Evolutionary conservation across 2,329 filamentous ascomycete genomes (phyloP), one percentile per base, ranked within the genome.

Genomic region (Triangularia setosa): DNA sequence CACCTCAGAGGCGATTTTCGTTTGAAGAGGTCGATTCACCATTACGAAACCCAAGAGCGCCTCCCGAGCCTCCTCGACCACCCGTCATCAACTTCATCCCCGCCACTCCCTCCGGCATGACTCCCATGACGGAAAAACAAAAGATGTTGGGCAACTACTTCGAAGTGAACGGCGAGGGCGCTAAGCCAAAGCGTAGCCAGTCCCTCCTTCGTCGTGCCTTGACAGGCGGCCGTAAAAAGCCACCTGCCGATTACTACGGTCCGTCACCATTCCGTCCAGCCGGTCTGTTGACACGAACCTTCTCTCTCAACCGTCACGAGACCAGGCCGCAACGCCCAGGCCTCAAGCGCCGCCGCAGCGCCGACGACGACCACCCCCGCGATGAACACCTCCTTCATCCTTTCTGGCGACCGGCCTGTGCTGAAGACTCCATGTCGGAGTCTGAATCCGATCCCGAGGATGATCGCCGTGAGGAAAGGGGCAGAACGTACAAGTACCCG

Each of bases 21-120:
- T 77, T 83, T 68, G 79, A 84, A 35, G 81, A 86, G 60, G 79
- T 87, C 23, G 85, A 88, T 69, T 89, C 86, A 14, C 86, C 86
- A 7, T 77, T 88, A 33, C 79, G 85, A 62, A 89, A 89, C 68
- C 86, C 86, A 14, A 81, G 86, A 56, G 79, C 78, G n/a, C 84
- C 86, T 5, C 86, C 86, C 21, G 76, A 80, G 66, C 84, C 82
- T 6, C 83, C 83, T 14, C 69, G 75, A 28, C 78, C 76, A 5
- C 80, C 79, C 9, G 76, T 75, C 1, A 82, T 89, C 69, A 82
- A 85, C 63, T 85, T 89, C 65, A 88, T 86, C 33, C 86, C 86
- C 0, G 85, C 86, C 25, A 88, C 86, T 0, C 86, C 86, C 3
- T 87, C 85, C 1, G 86, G 83, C 1, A 71, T 83, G 53, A 87